Evolutionary conservation across 1,284 basidiomycete species (phyloP).

Genomic region (Ceratobasidium sp.): DNA sequence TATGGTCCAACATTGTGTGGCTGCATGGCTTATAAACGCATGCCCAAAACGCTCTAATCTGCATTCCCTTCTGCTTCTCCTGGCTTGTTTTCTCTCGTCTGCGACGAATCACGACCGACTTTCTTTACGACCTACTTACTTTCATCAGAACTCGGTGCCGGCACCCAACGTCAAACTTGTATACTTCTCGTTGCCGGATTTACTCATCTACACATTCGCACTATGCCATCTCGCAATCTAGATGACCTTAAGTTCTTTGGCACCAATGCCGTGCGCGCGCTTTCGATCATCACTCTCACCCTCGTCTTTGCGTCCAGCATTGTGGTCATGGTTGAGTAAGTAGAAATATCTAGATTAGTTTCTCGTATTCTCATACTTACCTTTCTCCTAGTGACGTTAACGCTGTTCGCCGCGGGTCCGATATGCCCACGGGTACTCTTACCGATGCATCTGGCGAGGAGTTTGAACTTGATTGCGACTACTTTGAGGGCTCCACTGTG

Average conservation of each 20-base stretch:
- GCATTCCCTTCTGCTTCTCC: not conserved
- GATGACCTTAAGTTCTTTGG: slow-evolving; percentile 68
- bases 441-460: slow-evolving; percentile 38
- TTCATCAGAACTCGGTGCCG: slow-evolving; percentile 20
- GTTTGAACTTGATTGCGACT: slow-evolving; percentile 46
- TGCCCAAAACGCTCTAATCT: not conserved
- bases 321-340: slow-evolving; percentile 74
- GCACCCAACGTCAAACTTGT: slow-evolving; percentile 14
- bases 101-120: slow-evolving; percentile 34
- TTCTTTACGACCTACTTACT: slow-evolving; percentile 17
- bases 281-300: slow-evolving; percentile 81
- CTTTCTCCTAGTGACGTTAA: slow-evolving; percentile 66
- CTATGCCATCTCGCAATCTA: slow-evolving; percentile 42
- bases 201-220: not conserved
- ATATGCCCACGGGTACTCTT: slow-evolving; percentile 4
- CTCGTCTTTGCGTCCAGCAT: slow-evolving; percentile 79
- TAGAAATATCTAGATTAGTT: slow-evolving; percentile 8
- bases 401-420: slow-evolving; percentile 65
- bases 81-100: slow-evolving; percentile 15
- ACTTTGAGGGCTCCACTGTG: slow-evolving; percentile 46
- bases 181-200: not conserved
- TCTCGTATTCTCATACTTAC: not conserved
- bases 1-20: not conserved
- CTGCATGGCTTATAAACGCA: slow-evolving; percentile 12
- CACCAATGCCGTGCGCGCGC: slow-evolving; percentile 77